Evolutionary conservation across 306 rosid species (phyloP), one percentile per base, ranked within the genome.

Genomic region (Lathyrus aphaca): DNA sequence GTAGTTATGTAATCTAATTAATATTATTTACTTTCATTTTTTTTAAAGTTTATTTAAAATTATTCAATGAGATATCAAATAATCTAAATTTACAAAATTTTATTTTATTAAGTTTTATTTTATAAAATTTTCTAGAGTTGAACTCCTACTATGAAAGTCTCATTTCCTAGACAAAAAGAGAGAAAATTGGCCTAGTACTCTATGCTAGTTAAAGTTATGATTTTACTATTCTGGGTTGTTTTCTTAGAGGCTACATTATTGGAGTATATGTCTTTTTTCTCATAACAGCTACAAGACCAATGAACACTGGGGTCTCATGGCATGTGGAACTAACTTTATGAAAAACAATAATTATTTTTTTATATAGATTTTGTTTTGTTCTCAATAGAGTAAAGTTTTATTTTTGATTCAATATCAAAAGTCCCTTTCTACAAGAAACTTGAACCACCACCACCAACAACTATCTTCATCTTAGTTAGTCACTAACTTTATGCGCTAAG

Each of bases 401-500:
- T 35, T 50, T 43, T 40, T 18, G 1, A 19, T 27, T 72, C 53
- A 61, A 54, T 50, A 67, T 18, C 54, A 50, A 49, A 50, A 76
- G 70, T 79, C 58, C 4, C 17, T 73, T 66, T 46, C 29, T 21
- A 7, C 16, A 60, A 53, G 75, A 50, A 72, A 71, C 65, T 23
- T 49, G 56, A 48, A 54, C 58, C 56, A 65, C 58, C 56, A 65
- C 58, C 17, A 54, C 58, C 55, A 65, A 38, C 17, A 8, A 48
- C n/a, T 29, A 30, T 49, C 38, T 40, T 66, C 42, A 13, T 45
- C 27, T 29, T 21, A 53, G 59, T 56, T 56, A 11, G n/a, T 65
- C 71, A 67, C 66, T 42, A 78, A 78, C 71, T 59, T 29, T 19
- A 54, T 54, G 51, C 35, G 37, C 39, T 39, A 38, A 43, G 64